phyloP scores from a whole-genome alignment of 208 protist species.

The Novymonas esmeraldas region DNA sequence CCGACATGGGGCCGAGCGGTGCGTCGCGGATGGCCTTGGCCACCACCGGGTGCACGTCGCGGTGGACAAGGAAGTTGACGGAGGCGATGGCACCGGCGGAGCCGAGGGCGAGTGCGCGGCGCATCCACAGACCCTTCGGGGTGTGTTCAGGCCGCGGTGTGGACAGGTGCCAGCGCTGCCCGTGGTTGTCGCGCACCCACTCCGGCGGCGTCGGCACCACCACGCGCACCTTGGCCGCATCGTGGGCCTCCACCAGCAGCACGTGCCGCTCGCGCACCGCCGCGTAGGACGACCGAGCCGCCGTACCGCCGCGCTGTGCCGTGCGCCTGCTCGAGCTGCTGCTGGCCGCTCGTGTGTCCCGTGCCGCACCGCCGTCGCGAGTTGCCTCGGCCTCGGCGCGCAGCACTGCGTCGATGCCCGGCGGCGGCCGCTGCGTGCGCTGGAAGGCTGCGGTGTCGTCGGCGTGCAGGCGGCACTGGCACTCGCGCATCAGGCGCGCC shows the following conservation, averaged over 20 bases:
- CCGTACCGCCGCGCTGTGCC: too few species aligned
- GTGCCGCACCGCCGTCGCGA: too few species aligned
- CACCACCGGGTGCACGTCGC: slow-evolving; percentile 7
- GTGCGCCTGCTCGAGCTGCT: too few species aligned
- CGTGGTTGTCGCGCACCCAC: slow-evolving; percentile 8
- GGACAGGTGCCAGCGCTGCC: slow-evolving; percentile 7
- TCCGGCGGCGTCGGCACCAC: slow-evolving; percentile 2
- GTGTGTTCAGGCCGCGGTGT: not conserved
- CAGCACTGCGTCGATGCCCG: not conserved
- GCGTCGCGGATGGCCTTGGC: slow-evolving; percentile 14
- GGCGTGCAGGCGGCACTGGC: not conserved
- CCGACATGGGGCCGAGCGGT: slow-evolving; percentile 10
- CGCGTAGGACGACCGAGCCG: not conserved
- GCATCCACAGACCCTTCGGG: not conserved
- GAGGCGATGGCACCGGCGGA: slow-evolving; percentile 3
- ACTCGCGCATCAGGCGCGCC: slow-evolving; percentile 24
- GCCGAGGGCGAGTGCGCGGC: not conserved
- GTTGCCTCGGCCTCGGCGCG: too few species aligned
- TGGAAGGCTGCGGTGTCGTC: not conserved
- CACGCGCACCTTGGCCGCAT: not conserved
- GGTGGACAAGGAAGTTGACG: not conserved
- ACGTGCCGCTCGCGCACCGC: not conserved
- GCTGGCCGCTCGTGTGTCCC: too few species aligned
- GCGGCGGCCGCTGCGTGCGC: not conserved
- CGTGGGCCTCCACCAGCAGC: not conserved